Conservation (phyloP, 2,329 filamentous ascomycete genomes). For the Trichophyton benhamiae region DNA sequence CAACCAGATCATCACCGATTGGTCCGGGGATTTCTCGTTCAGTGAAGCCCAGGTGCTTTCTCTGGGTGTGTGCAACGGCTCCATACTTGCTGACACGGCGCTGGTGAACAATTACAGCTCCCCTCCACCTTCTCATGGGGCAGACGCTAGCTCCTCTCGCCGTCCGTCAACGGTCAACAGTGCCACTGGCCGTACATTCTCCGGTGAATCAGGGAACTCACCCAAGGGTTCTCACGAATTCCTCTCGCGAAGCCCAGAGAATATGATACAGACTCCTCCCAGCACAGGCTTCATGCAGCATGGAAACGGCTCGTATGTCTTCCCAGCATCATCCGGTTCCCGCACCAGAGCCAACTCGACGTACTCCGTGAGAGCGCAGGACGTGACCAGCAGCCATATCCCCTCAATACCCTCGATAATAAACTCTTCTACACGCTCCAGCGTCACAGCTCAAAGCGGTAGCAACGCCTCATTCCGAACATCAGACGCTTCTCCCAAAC, state of each 20-base stretch:
- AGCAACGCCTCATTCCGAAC: constrained; percentile 8
- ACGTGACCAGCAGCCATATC: constrained; percentile 40
- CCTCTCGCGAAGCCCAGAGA: constrained; percentile 44
- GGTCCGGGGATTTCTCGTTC: constrained; percentile 65
- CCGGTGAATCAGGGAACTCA: constrained; percentile 50
- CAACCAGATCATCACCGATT: constrained; percentile 61
- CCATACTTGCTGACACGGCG: constrained; percentile 46
- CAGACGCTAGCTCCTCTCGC: constrained; percentile 30
- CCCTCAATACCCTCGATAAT: constrained; percentile 36
- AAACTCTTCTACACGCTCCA: constrained; percentile 47
- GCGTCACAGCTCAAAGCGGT: constrained; percentile 22
- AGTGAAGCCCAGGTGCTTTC: constrained; percentile 59
- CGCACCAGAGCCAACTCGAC: constrained; percentile 47
- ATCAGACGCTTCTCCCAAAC: constrained; percentile 23
- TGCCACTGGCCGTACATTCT: constrained; percentile 43
- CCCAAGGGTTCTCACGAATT: constrained; percentile 57
- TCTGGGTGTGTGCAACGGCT: constrained; percentile 67
- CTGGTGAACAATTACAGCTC: constrained; percentile 49
- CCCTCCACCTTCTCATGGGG: constrained; percentile 32
- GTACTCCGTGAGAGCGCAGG: constrained; percentile 37
- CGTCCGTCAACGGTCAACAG: constrained; percentile 41
- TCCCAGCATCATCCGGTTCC: constrained; percentile 20
- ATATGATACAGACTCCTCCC: constrained; percentile 48
- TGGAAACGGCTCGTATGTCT: constrained; percentile 21
- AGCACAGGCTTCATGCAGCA: constrained; percentile 4